Base-by-base conservation (phyloP, 257 asterid species). In the Fraxinus cuspidata region DNA sequence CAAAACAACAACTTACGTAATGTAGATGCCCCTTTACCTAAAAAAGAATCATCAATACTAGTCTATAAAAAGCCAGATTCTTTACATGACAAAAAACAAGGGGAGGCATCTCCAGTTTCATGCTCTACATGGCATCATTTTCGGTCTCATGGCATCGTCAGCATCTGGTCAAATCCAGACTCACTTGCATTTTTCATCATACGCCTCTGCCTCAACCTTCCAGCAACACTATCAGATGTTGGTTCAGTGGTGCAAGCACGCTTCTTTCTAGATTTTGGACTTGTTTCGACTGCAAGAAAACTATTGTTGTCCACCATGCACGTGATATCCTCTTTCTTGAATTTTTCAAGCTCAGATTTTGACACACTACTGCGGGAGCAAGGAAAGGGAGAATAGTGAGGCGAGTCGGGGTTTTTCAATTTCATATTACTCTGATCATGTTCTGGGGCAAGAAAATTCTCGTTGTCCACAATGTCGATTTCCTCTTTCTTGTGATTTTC, bases 141-240 rank as follows among this genome's bases (percentile, higher is more conserved):
- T 80, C 79, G 51, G 53, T 73, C 85, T 74, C 64, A 56, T 34
- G 29, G 79, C 83, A 42, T 82, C 38, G 64, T 71, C 77, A 56
- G 27, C 53, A 16, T 70, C 78, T 70, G 18, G 47, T 58, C 56
- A 25, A 29, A 2, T 29, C 71, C 27, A 53, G 67, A 25, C 29
- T 66, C 64, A 2, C 2, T 44, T 11, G 47, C 23, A 70, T 23
- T 74, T 53, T 29, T 65, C 64, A 37, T 74, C 19, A 19, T 74
- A 6, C 84, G 90, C 81, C 95, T 88, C 84, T 75, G 86, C 84
- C 93, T 83, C 83, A 91, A 80, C 88, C 96, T 87, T 77, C 88
- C 90, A 49, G 83, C 97, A 69, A 89, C 81, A 60, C 90, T 87
- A 79, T 87, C 94, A 74, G 87, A 70, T 16, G 64, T 71, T 29